phyloP scores from a whole-genome alignment of 768 basidiomycete species.

The Boletus vinaceobasis region DNA sequence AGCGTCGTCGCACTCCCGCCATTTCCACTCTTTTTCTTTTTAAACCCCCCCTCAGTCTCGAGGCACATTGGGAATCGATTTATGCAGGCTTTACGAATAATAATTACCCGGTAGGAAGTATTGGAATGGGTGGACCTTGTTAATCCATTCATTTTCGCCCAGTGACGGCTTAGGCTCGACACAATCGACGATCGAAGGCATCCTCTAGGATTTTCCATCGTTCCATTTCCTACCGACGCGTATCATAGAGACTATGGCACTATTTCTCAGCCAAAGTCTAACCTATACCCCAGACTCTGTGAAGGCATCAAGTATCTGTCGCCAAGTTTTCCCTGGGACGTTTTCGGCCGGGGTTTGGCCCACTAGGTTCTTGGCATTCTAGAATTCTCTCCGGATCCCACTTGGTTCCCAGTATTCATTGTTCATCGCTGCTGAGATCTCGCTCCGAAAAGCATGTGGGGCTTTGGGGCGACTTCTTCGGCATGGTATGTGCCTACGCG shows the following conservation, averaged over 20 bases:
- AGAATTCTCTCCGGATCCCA: too few relatives aligned
- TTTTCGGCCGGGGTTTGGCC: too few relatives aligned
- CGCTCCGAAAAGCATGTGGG: too few relatives aligned
- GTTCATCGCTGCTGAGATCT: not conserved
- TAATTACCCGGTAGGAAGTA: not conserved
- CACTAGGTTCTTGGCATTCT: too few relatives aligned
- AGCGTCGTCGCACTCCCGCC: not conserved
- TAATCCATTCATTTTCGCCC: not conserved
- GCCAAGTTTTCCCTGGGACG: not conserved
- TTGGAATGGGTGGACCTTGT: not conserved
- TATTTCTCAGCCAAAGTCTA: not conserved
- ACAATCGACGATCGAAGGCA: too few relatives aligned
- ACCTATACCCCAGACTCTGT: too few relatives aligned
- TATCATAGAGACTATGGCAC: not conserved
- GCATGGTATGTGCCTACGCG: not conserved
- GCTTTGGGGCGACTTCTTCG: not conserved
- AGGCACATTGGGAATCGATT: not conserved
- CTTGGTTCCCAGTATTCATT: not conserved
- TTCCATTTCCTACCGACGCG: not conserved
- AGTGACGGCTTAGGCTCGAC: not conserved
- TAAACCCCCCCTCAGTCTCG: not conserved
- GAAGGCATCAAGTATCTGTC: not conserved
- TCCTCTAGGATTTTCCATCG: not conserved
- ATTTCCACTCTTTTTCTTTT: too few relatives aligned
- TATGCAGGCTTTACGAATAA: not conserved